A percentile compares a stretch with the other conserved stretches of the same genome.
These are phyloP conservation scores for Stachybotrys echinatus DNA, from an alignment of 2,329 filamentous ascomycete species.

Conservation along the genomic window DNA sequence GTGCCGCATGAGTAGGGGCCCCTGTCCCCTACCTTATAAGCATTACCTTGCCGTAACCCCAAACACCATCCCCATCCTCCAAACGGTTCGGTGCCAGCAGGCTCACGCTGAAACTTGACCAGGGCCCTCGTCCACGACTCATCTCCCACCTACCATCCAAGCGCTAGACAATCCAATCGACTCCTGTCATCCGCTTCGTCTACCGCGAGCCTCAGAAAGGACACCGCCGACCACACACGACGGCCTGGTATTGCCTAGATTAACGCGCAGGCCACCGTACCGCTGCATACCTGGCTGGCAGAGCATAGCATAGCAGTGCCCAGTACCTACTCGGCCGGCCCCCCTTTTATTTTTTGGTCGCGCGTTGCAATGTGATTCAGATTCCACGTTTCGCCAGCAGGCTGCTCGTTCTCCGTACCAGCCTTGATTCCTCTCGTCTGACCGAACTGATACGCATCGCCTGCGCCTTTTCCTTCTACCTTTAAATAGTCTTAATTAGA, in stretches of 20 bases:
- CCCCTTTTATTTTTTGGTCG: neutral
- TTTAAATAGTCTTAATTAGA: neutral
- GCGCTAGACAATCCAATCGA: neutral
- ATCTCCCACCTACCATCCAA: neutral
- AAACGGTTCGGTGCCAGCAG: neutral
- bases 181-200: neutral
- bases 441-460: neutral
- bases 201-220: neutral
- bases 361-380: neutral
- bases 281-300: too few relatives aligned
- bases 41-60: neutral
- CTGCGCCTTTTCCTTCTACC: neutral
- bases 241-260: too few relatives aligned
- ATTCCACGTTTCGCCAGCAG: neutral
- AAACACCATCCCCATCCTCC: neutral
- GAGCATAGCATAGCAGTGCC: neutral
- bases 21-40: neutral
- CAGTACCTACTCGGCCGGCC: neutral
- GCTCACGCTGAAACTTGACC: neutral
- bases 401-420: neutral
- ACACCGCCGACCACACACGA: too few relatives aligned
- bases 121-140: neutral
- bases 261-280: too few relatives aligned
- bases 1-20: too few relatives aligned
- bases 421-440: neutral